A percentile compares a stretch with the other conserved stretches of the same genome.
Evolutionary conservation across 176 grass and related monocot genomes (phyloP).

Genomic region (Thalia dealbata): DNA sequence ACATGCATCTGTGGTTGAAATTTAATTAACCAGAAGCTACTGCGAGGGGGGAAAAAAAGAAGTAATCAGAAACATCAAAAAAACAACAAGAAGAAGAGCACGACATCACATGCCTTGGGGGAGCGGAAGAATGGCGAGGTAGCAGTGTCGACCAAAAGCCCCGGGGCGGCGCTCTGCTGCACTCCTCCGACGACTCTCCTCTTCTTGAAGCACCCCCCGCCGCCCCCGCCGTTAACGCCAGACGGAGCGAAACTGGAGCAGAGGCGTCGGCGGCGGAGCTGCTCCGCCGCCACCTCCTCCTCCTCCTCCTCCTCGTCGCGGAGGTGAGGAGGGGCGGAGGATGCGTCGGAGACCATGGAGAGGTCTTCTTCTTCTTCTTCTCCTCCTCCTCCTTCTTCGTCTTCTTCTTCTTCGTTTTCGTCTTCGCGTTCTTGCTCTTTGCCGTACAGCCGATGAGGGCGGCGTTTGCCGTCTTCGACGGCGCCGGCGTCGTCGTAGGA

Average conservation of each 20-base stretch:
- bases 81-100: too few relatives aligned
- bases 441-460: too few relatives aligned
- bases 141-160: constrained; percentile 73
- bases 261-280: neutral
- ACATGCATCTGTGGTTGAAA: too few relatives aligned
- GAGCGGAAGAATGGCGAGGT: constrained; percentile 54
- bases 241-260: neutral
- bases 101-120: constrained; percentile 34
- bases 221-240: constrained; percentile 5
- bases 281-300: constrained; percentile 21
- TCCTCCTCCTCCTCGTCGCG: constrained; percentile 22
- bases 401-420: too few relatives aligned
- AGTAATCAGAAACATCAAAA: neutral
- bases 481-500: too few relatives aligned
- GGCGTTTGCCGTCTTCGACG: too few relatives aligned
- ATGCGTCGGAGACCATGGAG: neutral
- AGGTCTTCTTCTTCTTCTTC: neutral
- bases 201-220: constrained; percentile 17
- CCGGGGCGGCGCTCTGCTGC: constrained; percentile 7
- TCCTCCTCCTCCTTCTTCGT: neutral
- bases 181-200: neutral
- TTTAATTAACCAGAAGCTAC: too few relatives aligned
- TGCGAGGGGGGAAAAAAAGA: neutral
- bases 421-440: too few relatives aligned
- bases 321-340: neutral